These are phyloP conservation scores for Leptodermis oblonga DNA, from an alignment of 257 asterid species.

Conservation along the genomic window DNA sequence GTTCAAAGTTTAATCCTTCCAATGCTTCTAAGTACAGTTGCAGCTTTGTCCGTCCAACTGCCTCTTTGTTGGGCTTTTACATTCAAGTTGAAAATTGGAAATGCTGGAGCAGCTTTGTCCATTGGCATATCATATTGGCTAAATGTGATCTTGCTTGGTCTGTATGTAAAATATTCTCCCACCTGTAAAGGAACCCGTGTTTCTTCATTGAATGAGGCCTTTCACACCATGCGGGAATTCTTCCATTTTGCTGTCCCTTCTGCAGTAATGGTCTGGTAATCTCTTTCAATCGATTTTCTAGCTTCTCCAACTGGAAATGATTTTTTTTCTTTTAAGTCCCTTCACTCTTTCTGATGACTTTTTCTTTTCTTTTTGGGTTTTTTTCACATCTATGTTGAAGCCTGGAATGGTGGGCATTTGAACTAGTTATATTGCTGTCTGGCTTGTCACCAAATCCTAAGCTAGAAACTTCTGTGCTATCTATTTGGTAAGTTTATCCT, in stretches of 20 bases:
- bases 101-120: conserved; percentile 67
- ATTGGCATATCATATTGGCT: conserved; percentile 68
- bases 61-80: conserved; percentile 62
- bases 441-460: conserved; percentile 77
- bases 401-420: conserved; percentile 82
- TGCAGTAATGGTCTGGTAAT: conserved; percentile 82
- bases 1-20: conserved; percentile 73
- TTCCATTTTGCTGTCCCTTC: conserved; percentile 72
- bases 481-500: conserved; percentile 45
- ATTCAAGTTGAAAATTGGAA: conserved; percentile 54
- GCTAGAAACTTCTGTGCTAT: conserved; percentile 66
- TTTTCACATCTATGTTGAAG: conserved; percentile 24
- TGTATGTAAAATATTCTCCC: conserved; percentile 52
- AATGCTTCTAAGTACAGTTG: conserved; percentile 58
- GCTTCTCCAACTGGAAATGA: neutral
- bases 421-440: conserved; percentile 55
- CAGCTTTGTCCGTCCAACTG: conserved; percentile 49
- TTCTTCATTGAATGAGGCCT: conserved; percentile 38
- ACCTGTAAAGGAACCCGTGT: conserved; percentile 40
- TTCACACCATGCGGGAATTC: conserved; percentile 45
- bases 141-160: conserved; percentile 43
- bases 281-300: neutral
- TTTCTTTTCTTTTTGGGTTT: neutral
- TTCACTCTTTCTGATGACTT: neutral
- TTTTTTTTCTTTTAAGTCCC: neutral